phyloP scores from a whole-genome alignment of 306 rosid species.

The Lagenaria siceraria region DNA sequence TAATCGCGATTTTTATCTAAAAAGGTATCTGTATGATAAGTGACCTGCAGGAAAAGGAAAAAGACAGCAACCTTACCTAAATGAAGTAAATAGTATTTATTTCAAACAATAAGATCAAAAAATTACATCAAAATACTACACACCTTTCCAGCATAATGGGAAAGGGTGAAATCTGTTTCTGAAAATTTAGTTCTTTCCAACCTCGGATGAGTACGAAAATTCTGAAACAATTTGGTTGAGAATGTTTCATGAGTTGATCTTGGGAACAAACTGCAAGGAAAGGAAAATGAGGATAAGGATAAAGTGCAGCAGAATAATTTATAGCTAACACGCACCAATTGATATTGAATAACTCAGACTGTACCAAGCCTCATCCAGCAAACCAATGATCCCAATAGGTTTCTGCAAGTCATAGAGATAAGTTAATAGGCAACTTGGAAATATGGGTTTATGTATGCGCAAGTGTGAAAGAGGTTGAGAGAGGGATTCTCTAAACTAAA shows the following conservation, averaged over 20 bases:
- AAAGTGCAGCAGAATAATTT: conserved; percentile 10
- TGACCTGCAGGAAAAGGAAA: conserved; percentile 33
- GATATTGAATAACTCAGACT: conserved; percentile 34
- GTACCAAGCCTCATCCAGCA: conserved; percentile 99
- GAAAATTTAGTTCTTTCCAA: conserved; percentile 80
- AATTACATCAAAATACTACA: conserved; percentile 4
- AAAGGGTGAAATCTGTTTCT: conserved; percentile 74
- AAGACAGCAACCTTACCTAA: neutral
- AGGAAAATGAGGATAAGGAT: conserved; percentile 34
- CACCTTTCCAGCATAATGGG: conserved; percentile 99
- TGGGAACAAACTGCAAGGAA: conserved; percentile 86
- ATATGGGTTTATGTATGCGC: neutral
- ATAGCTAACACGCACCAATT: conserved; percentile 31
- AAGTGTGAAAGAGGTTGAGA: neutral
- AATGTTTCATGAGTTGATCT: conserved; percentile 85
- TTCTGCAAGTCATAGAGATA: conserved; percentile 52
- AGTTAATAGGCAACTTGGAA: neutral
- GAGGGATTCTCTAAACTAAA: neutral
- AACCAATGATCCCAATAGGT: conserved; percentile 81
- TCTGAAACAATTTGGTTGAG: conserved; percentile 87
- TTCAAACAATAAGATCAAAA: neutral
- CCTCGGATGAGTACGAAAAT: conserved; percentile 58
- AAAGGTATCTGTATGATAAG: conserved; percentile 81
- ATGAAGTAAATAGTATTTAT: neutral
- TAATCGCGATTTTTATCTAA: conserved; percentile 96